phyloP scores from a whole-genome alignment of 306 rosid genomes.

The Prunus dulcis region DNA sequence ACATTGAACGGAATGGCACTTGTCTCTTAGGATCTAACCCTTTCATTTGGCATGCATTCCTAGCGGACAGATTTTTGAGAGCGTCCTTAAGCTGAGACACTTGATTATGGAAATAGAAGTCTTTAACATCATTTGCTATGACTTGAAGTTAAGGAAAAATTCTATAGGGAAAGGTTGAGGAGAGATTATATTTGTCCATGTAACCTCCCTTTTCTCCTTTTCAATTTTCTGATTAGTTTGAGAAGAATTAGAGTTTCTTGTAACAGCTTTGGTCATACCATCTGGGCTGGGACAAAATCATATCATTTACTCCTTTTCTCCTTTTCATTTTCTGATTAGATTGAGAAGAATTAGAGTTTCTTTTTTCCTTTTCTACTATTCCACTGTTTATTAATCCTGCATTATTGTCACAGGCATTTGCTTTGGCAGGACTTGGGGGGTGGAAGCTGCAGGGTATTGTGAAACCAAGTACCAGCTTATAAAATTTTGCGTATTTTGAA shows the following conservation, averaged over 20 bases:
- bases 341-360: background rate
- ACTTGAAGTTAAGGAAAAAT: background rate
- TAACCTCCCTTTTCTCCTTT: background rate
- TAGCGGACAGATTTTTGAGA: background rate
- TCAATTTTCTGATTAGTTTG: background rate
- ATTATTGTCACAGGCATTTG: slow-evolving; percentile 65
- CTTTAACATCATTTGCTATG: background rate
- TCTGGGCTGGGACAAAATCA: background rate
- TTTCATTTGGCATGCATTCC: background rate
- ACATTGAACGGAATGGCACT: background rate
- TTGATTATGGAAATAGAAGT: background rate
- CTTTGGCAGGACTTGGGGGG: slow-evolving; percentile 87
- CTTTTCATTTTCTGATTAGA: background rate
- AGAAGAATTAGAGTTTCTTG: background rate
- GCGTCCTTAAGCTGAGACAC: background rate
- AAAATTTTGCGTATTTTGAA: slow-evolving; percentile 14
- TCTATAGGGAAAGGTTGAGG: background rate
- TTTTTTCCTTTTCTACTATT: background rate
- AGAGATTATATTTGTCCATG: background rate
- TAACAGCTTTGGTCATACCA: background rate
- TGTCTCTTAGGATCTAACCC: background rate
- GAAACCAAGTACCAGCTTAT: slow-evolving; percentile 58
- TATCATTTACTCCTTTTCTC: background rate
- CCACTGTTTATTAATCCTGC: slow-evolving; percentile 19
- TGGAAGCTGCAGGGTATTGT: slow-evolving; percentile 96